Percentiles rank a stretch among this genome's conserved stretches.
phyloP scores from a whole-genome alignment of 306 rosid genomes.

The Chamaecrista fasciculata region DNA sequence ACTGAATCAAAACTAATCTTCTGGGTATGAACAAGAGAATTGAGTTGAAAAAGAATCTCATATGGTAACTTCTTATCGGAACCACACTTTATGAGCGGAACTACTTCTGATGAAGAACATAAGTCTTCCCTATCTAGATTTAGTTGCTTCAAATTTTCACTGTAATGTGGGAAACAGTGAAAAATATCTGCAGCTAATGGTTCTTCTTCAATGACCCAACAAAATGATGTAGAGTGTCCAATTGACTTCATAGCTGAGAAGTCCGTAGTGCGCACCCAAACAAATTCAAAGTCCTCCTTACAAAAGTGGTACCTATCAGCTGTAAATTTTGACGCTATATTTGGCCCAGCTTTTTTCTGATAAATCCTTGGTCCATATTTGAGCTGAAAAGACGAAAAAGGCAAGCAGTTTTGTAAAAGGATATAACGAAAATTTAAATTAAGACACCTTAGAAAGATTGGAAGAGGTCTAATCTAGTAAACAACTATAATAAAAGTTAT shows the following conservation, averaged over 20 bases:
- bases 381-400: conserved; percentile 44
- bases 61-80: conserved; percentile 45
- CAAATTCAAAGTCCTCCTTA: conserved; percentile 71
- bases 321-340: conserved; percentile 47
- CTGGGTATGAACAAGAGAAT: conserved; percentile 81
- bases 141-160: conserved; percentile 46
- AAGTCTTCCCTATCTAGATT: conserved; percentile 49
- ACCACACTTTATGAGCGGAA: conserved; percentile 62
- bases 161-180: conserved; percentile 55
- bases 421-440: not conserved
- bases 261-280: conserved; percentile 83
- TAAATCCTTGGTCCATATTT: conserved; percentile 80
- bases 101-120: conserved; percentile 46
- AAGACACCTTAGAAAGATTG: not conserved
- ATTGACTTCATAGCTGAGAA: conserved; percentile 59
- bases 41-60: conserved; percentile 77
- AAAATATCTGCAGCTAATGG: conserved; percentile 46
- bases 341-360: conserved; percentile 50
- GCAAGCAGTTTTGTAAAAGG: not conserved
- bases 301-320: conserved; percentile 63
- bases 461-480: conserved; percentile 8
- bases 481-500: not conserved
- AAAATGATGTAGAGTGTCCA: conserved; percentile 70
- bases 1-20: conserved; percentile 71
- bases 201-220: conserved; percentile 68